A percentile compares a stretch with the other conserved stretches of the same genome.
Evolutionary conservation across 768 basidiomycete genomes (phyloP).

Genomic region (Cyclocybe cylindracea): DNA sequence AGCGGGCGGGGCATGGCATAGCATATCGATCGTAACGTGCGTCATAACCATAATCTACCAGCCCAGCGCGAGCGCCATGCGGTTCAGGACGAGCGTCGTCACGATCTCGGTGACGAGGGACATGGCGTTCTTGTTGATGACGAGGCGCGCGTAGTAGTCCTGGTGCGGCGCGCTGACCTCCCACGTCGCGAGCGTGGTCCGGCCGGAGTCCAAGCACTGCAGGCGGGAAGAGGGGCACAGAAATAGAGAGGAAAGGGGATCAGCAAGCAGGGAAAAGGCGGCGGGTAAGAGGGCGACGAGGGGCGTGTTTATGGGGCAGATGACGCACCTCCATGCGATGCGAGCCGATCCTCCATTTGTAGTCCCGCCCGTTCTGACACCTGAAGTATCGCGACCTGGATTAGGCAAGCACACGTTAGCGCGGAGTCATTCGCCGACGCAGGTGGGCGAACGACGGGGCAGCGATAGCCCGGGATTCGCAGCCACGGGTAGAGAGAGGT

Average conservation of each 20-base stretch:
- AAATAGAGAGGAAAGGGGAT: background rate
- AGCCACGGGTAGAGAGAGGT: background rate
- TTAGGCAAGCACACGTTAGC: background rate
- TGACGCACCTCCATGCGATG: constrained; percentile 68
- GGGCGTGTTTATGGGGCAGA: background rate
- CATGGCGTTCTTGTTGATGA: constrained; percentile 58
- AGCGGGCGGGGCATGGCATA: background rate
- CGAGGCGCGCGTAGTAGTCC: constrained; percentile 59
- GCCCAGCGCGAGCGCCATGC: constrained; percentile 61
- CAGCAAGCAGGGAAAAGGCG: background rate
- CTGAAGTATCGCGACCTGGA: constrained; percentile 74
- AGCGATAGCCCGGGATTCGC: no score
- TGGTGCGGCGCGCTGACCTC: constrained; percentile 59
- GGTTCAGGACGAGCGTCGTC: constrained; percentile 73
- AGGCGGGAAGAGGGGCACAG: background rate
- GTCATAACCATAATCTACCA: constrained; percentile 40
- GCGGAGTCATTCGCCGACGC: no score
- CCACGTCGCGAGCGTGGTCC: constrained; percentile 65
- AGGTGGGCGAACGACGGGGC: no score
- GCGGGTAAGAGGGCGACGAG: background rate
- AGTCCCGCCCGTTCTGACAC: constrained; percentile 65
- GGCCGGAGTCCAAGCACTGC: constrained; percentile 62
- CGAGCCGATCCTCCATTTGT: constrained; percentile 71
- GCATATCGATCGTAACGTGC: constrained; percentile 8
- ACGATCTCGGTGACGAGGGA: constrained; percentile 74